A percentile compares a stretch with the other conserved stretches of the same genome.
Evolutionary conservation across 140 eudicot genomes (phyloP).

Genomic region (Cichorium intybus): DNA sequence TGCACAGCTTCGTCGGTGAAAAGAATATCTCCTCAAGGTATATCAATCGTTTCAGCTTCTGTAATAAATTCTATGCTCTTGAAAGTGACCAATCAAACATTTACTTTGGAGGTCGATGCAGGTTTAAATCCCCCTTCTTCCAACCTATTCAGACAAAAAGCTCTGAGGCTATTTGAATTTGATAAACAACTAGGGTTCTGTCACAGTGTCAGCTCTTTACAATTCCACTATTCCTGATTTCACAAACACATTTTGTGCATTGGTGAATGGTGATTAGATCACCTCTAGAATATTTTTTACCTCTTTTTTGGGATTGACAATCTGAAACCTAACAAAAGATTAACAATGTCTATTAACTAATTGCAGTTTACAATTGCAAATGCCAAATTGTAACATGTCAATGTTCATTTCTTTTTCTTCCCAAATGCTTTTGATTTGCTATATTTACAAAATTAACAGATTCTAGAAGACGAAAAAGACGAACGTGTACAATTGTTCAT

Average conservation of each 20-base stretch:
- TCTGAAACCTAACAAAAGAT: not conserved
- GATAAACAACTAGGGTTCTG: not conserved
- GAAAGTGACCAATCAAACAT: not conserved
- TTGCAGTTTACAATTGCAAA: not conserved
- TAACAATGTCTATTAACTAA: not conserved
- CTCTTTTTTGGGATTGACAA: not conserved
- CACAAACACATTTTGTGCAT: not conserved
- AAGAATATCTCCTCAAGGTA: slow-evolving; percentile 73
- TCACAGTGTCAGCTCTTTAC: not conserved
- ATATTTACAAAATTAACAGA: slow-evolving; percentile 36
- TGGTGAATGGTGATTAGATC: slow-evolving; percentile 2
- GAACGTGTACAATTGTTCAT: slow-evolving; percentile 39
- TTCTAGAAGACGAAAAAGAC: slow-evolving; percentile 68
- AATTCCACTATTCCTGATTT: slow-evolving; percentile 8
- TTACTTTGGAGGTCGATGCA: not conserved
- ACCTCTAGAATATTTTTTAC: not conserved
- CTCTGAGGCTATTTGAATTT: not conserved
- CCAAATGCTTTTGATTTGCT: not conserved
- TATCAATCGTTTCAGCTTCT: not conserved
- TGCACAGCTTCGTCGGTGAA: slow-evolving; percentile 39
- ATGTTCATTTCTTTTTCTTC: not conserved
- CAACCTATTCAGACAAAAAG: slow-evolving; percentile 2
- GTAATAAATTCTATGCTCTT: not conserved
- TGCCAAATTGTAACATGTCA: not conserved
- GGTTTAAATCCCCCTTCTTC: slow-evolving; percentile 12